Percentiles rank a stretch among this genome's conserved stretches.
These are phyloP conservation scores for Herpetospermum pedunculosum DNA, from an alignment of 306 rosid genomes.

Conservation along the genomic window DNA sequence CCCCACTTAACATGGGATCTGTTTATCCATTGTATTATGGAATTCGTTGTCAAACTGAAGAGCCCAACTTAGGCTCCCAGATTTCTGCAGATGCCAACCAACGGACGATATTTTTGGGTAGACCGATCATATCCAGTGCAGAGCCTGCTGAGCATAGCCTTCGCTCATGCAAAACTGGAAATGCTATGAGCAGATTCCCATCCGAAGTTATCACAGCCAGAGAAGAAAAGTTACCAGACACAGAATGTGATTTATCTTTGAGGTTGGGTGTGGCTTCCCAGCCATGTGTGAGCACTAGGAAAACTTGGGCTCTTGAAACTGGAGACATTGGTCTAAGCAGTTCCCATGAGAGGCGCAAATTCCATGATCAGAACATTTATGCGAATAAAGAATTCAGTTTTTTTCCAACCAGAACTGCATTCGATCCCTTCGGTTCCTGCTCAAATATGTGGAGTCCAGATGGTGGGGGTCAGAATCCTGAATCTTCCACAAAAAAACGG, in stretches of 20 bases:
- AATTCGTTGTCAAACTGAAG: constrained; percentile 29
- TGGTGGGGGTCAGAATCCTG: constrained; percentile 41
- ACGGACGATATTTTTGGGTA: constrained; percentile 49
- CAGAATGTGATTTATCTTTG: constrained; percentile 70
- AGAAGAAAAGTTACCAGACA: constrained; percentile 30
- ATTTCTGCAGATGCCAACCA: constrained; percentile 26
- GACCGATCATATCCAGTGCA: constrained; percentile 39
- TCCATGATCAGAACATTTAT: constrained; percentile 29
- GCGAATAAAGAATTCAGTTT: constrained; percentile 40
- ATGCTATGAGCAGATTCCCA: constrained; percentile 18
- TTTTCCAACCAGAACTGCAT: constrained; percentile 42
- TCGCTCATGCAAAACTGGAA: constrained; percentile 28
- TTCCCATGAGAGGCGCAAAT: constrained; percentile 39
- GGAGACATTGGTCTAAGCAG: constrained; percentile 43
- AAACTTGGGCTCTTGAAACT: constrained; percentile 29
- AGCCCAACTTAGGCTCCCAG: constrained; percentile 23
- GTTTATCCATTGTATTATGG: constrained; percentile 79
- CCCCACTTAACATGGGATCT: constrained; percentile 50
- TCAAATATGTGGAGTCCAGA: constrained; percentile 35
- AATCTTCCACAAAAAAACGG: constrained; percentile 48
- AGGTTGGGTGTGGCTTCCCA: constrained; percentile 56
- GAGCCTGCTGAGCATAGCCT: constrained; percentile 48
- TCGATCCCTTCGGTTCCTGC: constrained; percentile 35
- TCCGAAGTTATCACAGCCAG: constrained; percentile 24
- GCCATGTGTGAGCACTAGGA: constrained; percentile 31